These are phyloP conservation scores for Lotus japonicus DNA, from an alignment of 306 rosid genomes.

Conservation along the genomic window DNA sequence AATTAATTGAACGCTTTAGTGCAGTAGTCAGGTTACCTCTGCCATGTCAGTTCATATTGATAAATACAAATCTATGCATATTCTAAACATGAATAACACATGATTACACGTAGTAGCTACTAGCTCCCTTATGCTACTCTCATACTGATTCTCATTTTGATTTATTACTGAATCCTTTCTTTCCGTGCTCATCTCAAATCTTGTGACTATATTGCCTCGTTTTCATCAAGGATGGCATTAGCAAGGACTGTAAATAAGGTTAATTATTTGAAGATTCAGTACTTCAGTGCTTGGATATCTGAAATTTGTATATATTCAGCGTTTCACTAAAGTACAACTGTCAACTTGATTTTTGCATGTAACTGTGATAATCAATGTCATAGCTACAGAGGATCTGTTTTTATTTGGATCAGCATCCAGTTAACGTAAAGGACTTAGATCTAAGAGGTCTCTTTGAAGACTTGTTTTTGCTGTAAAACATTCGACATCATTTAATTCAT, in stretches of 20 bases:
- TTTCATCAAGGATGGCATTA: neutral
- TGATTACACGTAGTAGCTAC: neutral
- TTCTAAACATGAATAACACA: neutral
- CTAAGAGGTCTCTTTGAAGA: neutral
- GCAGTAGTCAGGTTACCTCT: neutral
- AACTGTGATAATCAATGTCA: neutral
- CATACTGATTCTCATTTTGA: neutral
- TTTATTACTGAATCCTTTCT: neutral
- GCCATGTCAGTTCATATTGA: neutral
- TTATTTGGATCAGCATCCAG: neutral
- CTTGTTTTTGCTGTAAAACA: neutral
- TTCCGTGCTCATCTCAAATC: neutral
- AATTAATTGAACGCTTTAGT: neutral
- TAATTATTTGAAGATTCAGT: neutral
- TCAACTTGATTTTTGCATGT: conserved; percentile 12
- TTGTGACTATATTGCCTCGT: neutral
- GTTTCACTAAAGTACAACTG: neutral
- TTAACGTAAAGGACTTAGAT: neutral
- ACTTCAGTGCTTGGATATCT: neutral
- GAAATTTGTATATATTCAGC: neutral
- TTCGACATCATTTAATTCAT: neutral
- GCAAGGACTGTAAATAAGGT: neutral
- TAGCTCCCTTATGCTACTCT: neutral
- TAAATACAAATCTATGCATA: neutral
- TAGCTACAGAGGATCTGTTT: neutral